Evolutionary conservation across 495 filamentous ascomycete species (phyloP), one percentile per base, ranked within the genome.

Genomic region (Penicillium crystallinum): DNA sequence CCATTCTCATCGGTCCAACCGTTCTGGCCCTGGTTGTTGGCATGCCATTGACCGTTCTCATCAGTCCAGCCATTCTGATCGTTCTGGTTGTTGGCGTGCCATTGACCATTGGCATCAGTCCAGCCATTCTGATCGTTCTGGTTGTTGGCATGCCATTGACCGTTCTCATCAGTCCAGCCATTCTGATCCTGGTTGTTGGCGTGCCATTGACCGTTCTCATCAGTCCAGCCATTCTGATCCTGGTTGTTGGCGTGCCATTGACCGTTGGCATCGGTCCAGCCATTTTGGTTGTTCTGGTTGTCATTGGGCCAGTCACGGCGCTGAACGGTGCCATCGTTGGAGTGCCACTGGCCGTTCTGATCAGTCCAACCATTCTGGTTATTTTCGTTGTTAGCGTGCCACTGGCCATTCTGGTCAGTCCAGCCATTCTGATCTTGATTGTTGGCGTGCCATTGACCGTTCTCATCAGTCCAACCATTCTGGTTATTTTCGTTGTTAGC

Each of bases 1-100:
- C 54, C 58, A 9, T 61, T 52, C 6, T 34, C 50, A 15, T 57
- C 58, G 18, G 58, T 61, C 58, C 58, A 61, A 9, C 58, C 58
- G n/a, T 36, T 27, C 12, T 42, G 37, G 40, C 46, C 31, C 14
- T 49, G 49, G 38, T 48, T 52, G 42, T 54, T 59, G 15, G 45
- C 21, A 11, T 35, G 53, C 53, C 47, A 56, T 10, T 41, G 56
- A 9, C 54, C 49, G 1, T 61, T 51, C 22, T 19, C 46, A 41
- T 58, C 56, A 9, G 46, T 55, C 52, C 55, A 55, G n/a, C 59
- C 59, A 19, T 41, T 30, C 14, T 36, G 50, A 52, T 22, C 53
- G 22, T 55, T 37, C 22, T 35, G 38, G 5, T 52, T 22, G 37
- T n/a, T n/a, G n/a, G n/a, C n/a, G n/a, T n/a, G n/a, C n/a, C n/a